A percentile compares a stretch with the other conserved stretches of the same genome.
These are phyloP conservation scores for Cnidoscolus chayamansa DNA, from an alignment of 441 rosid species.

Conservation along the genomic window DNA sequence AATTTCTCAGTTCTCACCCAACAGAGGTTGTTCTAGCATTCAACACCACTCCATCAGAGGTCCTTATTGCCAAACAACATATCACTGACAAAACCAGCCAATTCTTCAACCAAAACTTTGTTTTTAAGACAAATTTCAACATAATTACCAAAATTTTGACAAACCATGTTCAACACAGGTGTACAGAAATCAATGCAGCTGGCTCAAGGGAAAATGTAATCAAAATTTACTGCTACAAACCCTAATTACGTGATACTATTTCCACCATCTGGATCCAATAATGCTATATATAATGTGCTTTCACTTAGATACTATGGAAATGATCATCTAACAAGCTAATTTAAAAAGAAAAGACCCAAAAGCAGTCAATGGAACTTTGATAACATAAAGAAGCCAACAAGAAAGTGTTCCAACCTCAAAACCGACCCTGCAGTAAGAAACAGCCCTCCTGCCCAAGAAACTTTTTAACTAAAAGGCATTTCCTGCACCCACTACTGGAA, in stretches of 20 bases:
- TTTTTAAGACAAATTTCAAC: not conserved
- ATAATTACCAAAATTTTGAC: not conserved
- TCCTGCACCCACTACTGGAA: constrained; percentile 52
- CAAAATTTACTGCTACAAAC: not conserved
- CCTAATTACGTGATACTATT: not conserved
- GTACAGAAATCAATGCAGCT: not conserved
- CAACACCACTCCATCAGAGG: not conserved
- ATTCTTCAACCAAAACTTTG: not conserved
- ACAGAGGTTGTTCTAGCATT: too few relatives aligned
- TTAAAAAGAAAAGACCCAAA: not conserved
- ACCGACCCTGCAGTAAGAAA: constrained; percentile 77
- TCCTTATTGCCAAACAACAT: not conserved
- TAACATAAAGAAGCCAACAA: not conserved
- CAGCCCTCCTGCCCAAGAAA: constrained; percentile 79
- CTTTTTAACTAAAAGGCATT: constrained; percentile 42
- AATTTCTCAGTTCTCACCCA: not conserved
- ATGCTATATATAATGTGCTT: not conserved
- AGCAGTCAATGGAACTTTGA: not conserved
- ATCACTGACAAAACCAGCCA: not conserved
- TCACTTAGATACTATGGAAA: not conserved
- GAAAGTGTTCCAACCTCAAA: constrained; percentile 44
- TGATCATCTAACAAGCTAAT: not conserved
- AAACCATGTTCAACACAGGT: not conserved
- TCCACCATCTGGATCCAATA: not conserved
- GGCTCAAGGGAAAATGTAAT: not conserved